A percentile compares a stretch with the other conserved stretches of the same genome.
These are phyloP conservation scores for Sarocladiaceae sp. DNA, from an alignment of 2,329 filamentous ascomycete species.

Conservation along the genomic window DNA sequence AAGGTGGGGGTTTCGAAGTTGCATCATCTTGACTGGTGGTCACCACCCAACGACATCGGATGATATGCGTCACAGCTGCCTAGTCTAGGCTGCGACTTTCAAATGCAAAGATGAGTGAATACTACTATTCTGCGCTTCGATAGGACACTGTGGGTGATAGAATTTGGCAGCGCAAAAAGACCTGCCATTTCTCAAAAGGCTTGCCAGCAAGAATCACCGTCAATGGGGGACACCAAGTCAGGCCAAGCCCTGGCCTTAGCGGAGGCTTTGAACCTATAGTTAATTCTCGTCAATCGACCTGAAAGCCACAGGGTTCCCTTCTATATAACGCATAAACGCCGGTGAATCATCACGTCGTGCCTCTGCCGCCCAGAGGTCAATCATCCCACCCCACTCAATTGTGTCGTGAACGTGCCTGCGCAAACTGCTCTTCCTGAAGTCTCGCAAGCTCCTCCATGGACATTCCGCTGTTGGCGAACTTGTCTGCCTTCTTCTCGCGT, in stretches of 20 bases:
- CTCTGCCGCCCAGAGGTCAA: conserved; percentile 1
- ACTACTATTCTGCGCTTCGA: too few species aligned
- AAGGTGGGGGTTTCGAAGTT: not conserved
- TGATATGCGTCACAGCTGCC: not conserved
- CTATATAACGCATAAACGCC: conserved; percentile 12
- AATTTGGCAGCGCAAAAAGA: too few species aligned
- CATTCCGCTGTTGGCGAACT: conserved; percentile 91
- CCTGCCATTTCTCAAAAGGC: too few species aligned
- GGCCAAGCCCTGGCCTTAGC: too few species aligned
- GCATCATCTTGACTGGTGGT: conserved; percentile 6
- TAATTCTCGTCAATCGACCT: not conserved
- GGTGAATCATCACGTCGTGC: conserved; percentile 4
- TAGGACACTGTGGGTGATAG: too few species aligned
- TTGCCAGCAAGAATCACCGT: too few species aligned
- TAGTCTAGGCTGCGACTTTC: too few species aligned
- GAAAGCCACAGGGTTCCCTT: not conserved
- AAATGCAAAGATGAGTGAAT: too few species aligned
- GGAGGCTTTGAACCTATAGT: too few species aligned
- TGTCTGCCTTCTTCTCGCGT: conserved; percentile 94
- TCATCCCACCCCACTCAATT: conserved; percentile 13
- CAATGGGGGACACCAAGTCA: too few species aligned
- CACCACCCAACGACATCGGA: not conserved
- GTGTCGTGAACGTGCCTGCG: conserved; percentile 54
- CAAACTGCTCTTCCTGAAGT: conserved; percentile 89
- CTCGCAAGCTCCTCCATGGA: conserved; percentile 84